These are phyloP conservation scores for Colletotrichum theobromicola DNA, from an alignment of 2,329 filamentous ascomycete species.

Conservation along the genomic window DNA sequence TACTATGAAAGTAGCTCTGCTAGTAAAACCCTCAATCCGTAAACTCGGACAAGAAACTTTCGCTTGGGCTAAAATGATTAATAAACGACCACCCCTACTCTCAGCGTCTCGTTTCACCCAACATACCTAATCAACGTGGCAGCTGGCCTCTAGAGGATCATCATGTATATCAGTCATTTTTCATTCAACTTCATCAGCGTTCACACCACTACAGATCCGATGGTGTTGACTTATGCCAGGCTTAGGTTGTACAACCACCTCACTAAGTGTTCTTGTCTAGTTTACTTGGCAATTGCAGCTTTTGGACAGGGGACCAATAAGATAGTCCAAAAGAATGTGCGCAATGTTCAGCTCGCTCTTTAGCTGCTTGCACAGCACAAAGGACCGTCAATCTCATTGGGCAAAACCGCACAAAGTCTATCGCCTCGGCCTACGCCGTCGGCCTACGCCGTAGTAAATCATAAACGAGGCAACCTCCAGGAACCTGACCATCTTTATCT, in stretches of 20 bases:
- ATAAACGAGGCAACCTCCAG: background rate
- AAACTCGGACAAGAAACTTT: rapidly evolving
- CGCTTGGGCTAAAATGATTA: background rate
- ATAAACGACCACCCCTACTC: background rate
- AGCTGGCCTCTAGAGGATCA: background rate
- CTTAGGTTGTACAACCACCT: background rate
- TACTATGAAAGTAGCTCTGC: background rate
- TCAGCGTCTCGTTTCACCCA: background rate
- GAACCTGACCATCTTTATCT: background rate
- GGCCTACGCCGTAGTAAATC: background rate
- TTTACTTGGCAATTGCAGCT: background rate
- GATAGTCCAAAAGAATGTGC: background rate
- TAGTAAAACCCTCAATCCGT: background rate
- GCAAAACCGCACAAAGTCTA: background rate
- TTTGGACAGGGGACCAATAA: background rate
- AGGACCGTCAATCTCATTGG: background rate
- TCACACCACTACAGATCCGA: background rate
- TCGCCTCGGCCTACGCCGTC: background rate
- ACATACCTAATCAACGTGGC: background rate
- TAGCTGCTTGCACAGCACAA: background rate
- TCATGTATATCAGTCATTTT: background rate
- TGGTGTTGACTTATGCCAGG: background rate
- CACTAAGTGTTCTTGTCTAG: background rate
- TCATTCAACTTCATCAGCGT: background rate
- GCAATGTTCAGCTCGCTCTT: background rate